phyloP scores from a whole-genome alignment of 192 early-diverging fungal species.

The Piromyces sp. region DNA sequence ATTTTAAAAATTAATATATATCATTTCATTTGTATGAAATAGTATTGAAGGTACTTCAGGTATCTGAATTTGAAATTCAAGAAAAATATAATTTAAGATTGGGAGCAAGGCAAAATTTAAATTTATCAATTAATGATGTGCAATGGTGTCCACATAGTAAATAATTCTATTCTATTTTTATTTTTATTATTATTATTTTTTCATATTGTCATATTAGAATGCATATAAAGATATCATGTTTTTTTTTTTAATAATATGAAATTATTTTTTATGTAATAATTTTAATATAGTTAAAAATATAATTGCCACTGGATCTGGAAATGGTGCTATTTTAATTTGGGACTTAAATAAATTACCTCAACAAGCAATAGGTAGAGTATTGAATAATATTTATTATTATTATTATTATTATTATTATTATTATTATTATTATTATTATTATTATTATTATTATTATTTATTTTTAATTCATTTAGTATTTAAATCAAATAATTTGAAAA shows the following conservation, averaged over 20 bases:
- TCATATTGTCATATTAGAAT: no score
- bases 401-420: no score
- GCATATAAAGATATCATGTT: no score
- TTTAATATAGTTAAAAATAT: conserved; percentile 37
- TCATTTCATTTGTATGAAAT: conserved; percentile 1
- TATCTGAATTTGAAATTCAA: conserved; percentile 26
- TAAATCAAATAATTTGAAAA: no score
- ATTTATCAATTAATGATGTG: conserved; percentile 16
- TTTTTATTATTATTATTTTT: no score
- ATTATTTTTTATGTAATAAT: no score
- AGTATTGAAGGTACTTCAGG: conserved; percentile 51
- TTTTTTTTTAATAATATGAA: no score
- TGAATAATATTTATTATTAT: no score
- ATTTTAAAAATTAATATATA: neutral
- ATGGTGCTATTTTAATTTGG: conserved; percentile 56
- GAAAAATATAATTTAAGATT: conserved; percentile 50
- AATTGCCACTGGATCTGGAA: conserved; percentile 48
- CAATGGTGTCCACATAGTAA: neutral
- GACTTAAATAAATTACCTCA: conserved; percentile 31
- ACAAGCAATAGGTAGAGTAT: conserved; percentile 15
- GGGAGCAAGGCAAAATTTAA: conserved; percentile 28
- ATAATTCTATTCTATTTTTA: no score
- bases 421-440: no score
- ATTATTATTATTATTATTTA: no score
- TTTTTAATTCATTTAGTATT: no score